A percentile compares a stretch with the other conserved stretches of the same genome.
phyloP scores from a whole-genome alignment of 1,139 yeast genomes.

The Torulaspora pretoriensis region DNA sequence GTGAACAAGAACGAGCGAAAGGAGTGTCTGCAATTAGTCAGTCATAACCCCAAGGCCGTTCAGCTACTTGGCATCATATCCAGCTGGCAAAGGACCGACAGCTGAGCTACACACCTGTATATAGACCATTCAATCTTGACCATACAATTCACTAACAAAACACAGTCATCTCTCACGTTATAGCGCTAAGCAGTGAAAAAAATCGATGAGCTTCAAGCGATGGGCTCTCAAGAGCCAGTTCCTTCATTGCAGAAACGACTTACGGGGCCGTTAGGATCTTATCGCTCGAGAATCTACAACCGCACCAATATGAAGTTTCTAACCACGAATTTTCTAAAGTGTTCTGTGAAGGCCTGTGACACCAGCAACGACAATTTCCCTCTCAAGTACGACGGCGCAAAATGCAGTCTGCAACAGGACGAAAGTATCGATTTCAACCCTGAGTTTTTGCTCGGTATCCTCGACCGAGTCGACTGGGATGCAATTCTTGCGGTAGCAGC shows the following conservation, averaged over 20 bases:
- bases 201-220: slow-evolving; percentile 9
- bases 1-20: slow-evolving; percentile 10
- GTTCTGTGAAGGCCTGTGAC: slow-evolving; percentile 83
- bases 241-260: no score
- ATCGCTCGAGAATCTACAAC: not conserved
- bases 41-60: slow-evolving; percentile 17
- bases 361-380: slow-evolving; percentile 77
- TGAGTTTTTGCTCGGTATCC: slow-evolving; percentile 69
- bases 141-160: not conserved
- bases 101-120: slow-evolving; percentile 4
- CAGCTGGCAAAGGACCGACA: slow-evolving; percentile 9
- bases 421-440: slow-evolving; percentile 82
- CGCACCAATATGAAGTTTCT: slow-evolving; percentile 67
- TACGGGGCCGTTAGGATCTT: not conserved
- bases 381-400: slow-evolving; percentile 51
- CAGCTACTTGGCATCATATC: slow-evolving; percentile 17
- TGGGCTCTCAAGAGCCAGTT: not conserved
- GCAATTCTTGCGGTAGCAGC: slow-evolving; percentile 74
- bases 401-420: slow-evolving; percentile 62
- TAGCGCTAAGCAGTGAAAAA: slow-evolving; percentile 3
- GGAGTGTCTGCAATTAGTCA: slow-evolving; percentile 17
- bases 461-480: slow-evolving; percentile 83
- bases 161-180: slow-evolving; percentile 3
- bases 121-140: not conserved
- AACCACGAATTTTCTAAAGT: slow-evolving; percentile 91